Evolutionary conservation across 768 basidiomycete species (phyloP).

Genomic region (Lentinula aciculospora): DNA sequence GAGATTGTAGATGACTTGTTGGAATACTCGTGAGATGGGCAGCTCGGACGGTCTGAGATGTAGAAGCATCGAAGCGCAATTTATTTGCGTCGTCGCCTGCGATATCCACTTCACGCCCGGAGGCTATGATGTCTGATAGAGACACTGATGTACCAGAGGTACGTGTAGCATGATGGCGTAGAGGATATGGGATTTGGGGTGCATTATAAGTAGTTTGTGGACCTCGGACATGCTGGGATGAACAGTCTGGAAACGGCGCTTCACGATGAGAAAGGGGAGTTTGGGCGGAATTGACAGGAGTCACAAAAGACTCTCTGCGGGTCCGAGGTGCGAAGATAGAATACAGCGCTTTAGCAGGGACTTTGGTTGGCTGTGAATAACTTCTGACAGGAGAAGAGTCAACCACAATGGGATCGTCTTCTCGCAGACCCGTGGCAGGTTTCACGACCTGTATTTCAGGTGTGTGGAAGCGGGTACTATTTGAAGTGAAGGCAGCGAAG

Average conservation of each 20-base stretch:
- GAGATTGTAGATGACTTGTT: slow-evolving; percentile 25
- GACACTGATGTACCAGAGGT: background rate
- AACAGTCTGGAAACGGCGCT: slow-evolving; percentile 43
- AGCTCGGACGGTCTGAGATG: background rate
- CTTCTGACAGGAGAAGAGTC: slow-evolving; percentile 34
- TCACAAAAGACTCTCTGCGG: background rate
- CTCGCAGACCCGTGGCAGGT: slow-evolving; percentile 21
- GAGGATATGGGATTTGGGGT: slow-evolving; percentile 4
- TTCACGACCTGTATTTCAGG: background rate
- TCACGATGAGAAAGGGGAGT: slow-evolving; percentile 1
- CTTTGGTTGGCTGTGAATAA: slow-evolving; percentile 7
- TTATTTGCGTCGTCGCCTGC: background rate
- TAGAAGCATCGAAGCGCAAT: background rate
- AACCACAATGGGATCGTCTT: slow-evolving; percentile 35
- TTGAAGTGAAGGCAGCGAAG: background rate
- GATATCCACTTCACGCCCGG: too few species aligned
- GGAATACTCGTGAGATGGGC: slow-evolving; percentile 20
- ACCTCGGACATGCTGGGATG: slow-evolving; percentile 59
- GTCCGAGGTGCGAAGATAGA: slow-evolving; percentile 39
- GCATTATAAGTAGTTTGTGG: slow-evolving; percentile 35
- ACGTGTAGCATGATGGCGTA: background rate
- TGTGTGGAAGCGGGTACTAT: background rate
- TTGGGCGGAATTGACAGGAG: background rate
- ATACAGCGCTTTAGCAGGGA: slow-evolving; percentile 26
- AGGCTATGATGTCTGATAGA: background rate